Conservation (phyloP, 192 early-diverging fungal species). For the Coemansia sp. region DNA sequence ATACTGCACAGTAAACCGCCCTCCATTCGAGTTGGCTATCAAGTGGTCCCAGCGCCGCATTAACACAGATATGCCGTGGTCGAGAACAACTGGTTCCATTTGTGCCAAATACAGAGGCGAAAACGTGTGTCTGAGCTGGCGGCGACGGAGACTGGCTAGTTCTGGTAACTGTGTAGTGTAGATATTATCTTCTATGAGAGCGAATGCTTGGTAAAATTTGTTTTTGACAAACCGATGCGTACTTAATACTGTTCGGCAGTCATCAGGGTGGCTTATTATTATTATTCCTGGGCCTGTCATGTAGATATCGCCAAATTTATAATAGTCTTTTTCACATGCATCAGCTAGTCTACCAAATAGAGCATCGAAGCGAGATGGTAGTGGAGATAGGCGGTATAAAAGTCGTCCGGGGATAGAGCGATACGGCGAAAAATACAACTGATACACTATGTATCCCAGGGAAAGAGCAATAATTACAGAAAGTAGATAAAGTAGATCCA, state of each 20-base stretch:
- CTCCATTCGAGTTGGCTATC: neutral
- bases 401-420: neutral
- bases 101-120: neutral
- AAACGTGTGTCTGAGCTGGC: slow-evolving; percentile 19
- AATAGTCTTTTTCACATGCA: slow-evolving; percentile 17
- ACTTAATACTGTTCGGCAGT: slow-evolving; percentile 20
- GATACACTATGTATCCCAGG: neutral
- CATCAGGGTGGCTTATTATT: slow-evolving; percentile 19
- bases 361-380: slow-evolving; percentile 2
- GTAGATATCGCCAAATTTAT: slow-evolving; percentile 39
- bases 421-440: neutral
- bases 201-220: slow-evolving; percentile 26
- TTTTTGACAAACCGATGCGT: slow-evolving; percentile 34
- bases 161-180: slow-evolving; percentile 30
- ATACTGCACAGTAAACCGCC: slow-evolving; percentile 16
- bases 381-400: neutral
- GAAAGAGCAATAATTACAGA: neutral
- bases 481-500: neutral
- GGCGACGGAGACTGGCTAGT: slow-evolving; percentile 16
- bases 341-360: slow-evolving; percentile 15
- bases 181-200: slow-evolving; percentile 17
- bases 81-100: slow-evolving; percentile 35
- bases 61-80: slow-evolving; percentile 18
- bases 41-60: slow-evolving; percentile 22
- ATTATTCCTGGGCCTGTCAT: slow-evolving; percentile 28